Evolutionary conservation across 2,329 filamentous ascomycete genomes (phyloP), one percentile per base, ranked within the genome.

Genomic region (Scedosporium dehoogii): DNA sequence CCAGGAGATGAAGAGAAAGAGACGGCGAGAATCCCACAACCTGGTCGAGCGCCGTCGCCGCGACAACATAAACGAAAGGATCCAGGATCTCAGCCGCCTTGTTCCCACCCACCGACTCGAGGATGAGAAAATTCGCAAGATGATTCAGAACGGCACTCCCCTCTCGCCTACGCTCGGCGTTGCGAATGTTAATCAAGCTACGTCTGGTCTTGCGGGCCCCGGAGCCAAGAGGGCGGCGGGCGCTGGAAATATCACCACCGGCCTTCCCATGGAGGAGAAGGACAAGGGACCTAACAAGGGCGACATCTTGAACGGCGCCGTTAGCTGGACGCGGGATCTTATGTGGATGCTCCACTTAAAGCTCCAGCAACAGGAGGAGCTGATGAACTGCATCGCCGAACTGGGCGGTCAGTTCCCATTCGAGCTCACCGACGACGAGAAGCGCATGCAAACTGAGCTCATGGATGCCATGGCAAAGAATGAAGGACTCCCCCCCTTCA

Each of bases 231-330:
- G 92, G 65, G 92, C 92, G 33, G 85, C 88, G 38, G 81, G 80
- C 6, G 81, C 86, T 6, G 89, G 89, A 44, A 96, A 90, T 71
- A 97, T 97, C 69, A 96, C 92, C 5, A 93, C 93, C 66, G 92
- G 92, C 14, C 82, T 97, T 33, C 93, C 94, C 0, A 84, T 96
- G 42, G 94, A 99, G 69, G 94, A 97, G 68, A 97, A 97, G 73
- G 94, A 99, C 77, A 97, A 97, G 73, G 94, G 94, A 0, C 94
- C 94, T 5, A 97, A 97, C 80, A 99, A 99, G 78, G 94, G 94
- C 58, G 94, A 99, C 69, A 97, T 99, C 64, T 87, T 99, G 69
- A 97, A 97, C 71, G 93, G 94, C 33, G 90, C 93, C 41, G 94
- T 97, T 61, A 92, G 91, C 75, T 99, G 94, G 94, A 97, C 91